Conservation (phyloP, 768 basidiomycete species). For the Lactarius hatsudake region DNA sequence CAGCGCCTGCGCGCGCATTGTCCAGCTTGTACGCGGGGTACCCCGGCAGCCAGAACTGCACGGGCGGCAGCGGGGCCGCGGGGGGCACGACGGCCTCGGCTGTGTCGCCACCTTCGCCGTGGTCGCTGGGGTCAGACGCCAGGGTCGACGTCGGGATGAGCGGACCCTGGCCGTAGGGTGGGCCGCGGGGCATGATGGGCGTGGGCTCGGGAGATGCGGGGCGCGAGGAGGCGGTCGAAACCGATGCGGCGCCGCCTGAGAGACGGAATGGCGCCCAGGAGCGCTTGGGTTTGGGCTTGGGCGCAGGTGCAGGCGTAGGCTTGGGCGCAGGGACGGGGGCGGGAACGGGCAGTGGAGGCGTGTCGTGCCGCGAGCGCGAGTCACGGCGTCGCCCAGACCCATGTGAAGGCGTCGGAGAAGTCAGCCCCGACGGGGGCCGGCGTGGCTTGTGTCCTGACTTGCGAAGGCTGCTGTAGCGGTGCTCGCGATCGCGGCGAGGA, state of each 20-base stretch:
- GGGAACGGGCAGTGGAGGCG: conserved; percentile 14
- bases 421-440: conserved; percentile 21
- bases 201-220: conserved; percentile 9
- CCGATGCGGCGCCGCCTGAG: conserved; percentile 9
- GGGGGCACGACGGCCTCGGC: conserved; percentile 18
- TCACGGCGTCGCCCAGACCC: background rate
- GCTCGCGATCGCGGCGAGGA: conserved; percentile 3
- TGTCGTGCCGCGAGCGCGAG: conserved; percentile 6
- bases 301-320: background rate
- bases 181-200: conserved; percentile 10
- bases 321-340: background rate
- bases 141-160: conserved; percentile 7
- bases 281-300: conserved; percentile 1
- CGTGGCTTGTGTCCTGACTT: conserved; percentile 17
- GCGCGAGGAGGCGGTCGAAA: background rate
- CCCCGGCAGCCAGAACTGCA: conserved; percentile 29
- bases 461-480: conserved; percentile 9
- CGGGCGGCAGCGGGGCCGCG: conserved; percentile 22
- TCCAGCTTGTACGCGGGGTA: conserved; percentile 20
- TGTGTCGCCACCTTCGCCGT: background rate
- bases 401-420: conserved; percentile 22
- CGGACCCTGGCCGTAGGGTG: background rate
- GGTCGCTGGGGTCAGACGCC: conserved; percentile 7
- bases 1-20: background rate
- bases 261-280: conserved; percentile 21